Conservation (phyloP, 2,329 filamentous ascomycete species). For the Pseudogymnoascus sp. region DNA sequence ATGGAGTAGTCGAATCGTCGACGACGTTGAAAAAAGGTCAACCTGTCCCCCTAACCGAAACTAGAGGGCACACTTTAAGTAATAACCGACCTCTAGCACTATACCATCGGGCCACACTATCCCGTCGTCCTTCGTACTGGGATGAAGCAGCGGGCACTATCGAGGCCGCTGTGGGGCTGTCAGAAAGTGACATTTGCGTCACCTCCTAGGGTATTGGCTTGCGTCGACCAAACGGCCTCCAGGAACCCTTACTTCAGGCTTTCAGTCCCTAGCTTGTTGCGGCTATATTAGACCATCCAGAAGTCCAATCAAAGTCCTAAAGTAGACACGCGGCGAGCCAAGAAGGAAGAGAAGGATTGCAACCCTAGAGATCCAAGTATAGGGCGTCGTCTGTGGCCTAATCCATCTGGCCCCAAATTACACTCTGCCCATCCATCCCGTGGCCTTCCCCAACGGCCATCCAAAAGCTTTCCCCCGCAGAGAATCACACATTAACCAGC, state of each 20-base stretch:
- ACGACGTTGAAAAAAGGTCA: background rate
- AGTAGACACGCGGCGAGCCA: background rate
- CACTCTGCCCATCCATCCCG: background rate
- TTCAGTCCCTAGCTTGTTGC: background rate
- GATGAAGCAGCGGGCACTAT: slow-evolving; percentile 2
- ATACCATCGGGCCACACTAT: background rate
- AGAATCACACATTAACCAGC: background rate
- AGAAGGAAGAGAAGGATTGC: background rate
- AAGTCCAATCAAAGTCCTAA: background rate
- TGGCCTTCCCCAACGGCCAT: background rate
- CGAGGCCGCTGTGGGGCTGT: background rate
- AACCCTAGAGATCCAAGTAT: background rate
- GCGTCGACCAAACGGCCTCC: background rate
- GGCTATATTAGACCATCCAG: background rate
- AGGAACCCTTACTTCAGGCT: background rate
- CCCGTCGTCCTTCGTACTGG: background rate
- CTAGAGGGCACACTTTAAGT: background rate
- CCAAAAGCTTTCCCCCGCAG: background rate
- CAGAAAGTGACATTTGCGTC: background rate
- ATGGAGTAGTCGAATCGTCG: background rate
- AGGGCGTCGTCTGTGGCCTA: background rate
- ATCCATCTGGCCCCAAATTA: background rate
- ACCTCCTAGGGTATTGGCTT: background rate
- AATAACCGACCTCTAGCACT: slow-evolving; percentile 1
- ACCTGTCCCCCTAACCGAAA: background rate